Evolutionary conservation across 164 flowering plant species (phyloP), one percentile per base, ranked within the genome.

Genomic region (Hamamelis virginiana): DNA sequence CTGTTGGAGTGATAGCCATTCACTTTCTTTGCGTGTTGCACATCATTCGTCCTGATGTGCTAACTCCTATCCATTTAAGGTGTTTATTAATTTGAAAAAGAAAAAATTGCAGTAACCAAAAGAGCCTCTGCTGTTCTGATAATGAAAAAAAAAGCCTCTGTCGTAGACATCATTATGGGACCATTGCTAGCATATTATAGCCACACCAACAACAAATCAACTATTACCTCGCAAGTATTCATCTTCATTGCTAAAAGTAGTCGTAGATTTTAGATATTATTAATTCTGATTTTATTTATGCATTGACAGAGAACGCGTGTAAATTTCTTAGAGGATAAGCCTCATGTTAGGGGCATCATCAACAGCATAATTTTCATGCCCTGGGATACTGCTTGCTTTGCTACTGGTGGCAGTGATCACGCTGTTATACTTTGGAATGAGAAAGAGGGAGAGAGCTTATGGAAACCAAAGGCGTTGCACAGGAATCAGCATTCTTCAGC

Each of bases 341-440:
- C 99, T 78, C 99, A 92, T 75, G 74, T 79, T 44, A 92, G 87
- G 80, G 99, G 98, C 43, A 86, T 91, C 47, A 92, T 95, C 66
- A 95, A 95, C 84, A 81, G 75, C 83, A 84, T 95, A 64, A 26
- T 28, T n/a, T 95, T 91, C 76, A 76, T 85, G 91, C 96, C 98
- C 23, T 90, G 91, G 98, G 90, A 77, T 16, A 82, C 80, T 68
- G 14, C 65, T 14, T 81, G 85, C 69, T 91, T 95, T 77, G 89
- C 78, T 22, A 92, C 97, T 59, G 97, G 92, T 65, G 99, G 99
- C 16, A 91, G 95, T 74, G 99, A 95, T 80, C 99, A 92, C 80
- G 93, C 91, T 70, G 99, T 95, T 53, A 63, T 95, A 18, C 73
- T 87, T 33, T 92, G 99, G 98, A 85, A 63, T 52, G 96, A 85